Conservation (phyloP, 2,329 filamentous ascomycete species). For the Cladosporium sp. region DNA sequence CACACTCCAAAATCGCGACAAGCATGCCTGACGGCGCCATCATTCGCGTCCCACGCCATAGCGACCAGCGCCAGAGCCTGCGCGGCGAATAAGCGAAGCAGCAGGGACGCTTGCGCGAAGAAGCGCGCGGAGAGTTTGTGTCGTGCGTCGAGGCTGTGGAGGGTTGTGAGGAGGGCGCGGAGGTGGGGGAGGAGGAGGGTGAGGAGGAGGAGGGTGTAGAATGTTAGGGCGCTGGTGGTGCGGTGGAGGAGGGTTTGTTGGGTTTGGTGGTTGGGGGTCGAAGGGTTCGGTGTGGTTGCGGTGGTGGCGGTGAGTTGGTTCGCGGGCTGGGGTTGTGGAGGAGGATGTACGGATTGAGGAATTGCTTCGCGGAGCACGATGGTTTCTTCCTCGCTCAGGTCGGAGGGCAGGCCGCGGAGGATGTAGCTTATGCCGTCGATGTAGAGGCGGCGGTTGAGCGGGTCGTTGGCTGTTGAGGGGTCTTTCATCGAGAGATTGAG, state of each 20-base stretch:
- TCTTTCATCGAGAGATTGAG: slow-evolving; percentile 5
- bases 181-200: slow-evolving; percentile 61
- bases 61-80: slow-evolving; percentile 50
- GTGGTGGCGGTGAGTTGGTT: slow-evolving; percentile 16
- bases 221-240: slow-evolving; percentile 18
- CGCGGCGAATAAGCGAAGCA: slow-evolving; percentile 51
- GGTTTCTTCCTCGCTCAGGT: slow-evolving; percentile 54
- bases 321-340: slow-evolving; percentile 17
- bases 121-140: slow-evolving; percentile 61
- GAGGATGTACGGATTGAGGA: slow-evolving; percentile 34
- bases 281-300: neutral
- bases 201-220: slow-evolving; percentile 49
- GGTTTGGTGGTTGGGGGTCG: too few relatives aligned
- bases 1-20: slow-evolving; percentile 56
- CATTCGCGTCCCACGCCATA: slow-evolving; percentile 56
- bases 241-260: slow-evolving; percentile 23
- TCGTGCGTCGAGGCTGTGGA: slow-evolving; percentile 61
- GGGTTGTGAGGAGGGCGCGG: slow-evolving; percentile 49
- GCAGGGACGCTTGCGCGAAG: slow-evolving; percentile 47
- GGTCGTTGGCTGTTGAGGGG: neutral
- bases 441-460: slow-evolving; percentile 48
- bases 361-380: slow-evolving; percentile 50
- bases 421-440: slow-evolving; percentile 61
- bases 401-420: slow-evolving; percentile 56
- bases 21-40: slow-evolving; percentile 59